Evolutionary conservation across 441 rosid genomes (phyloP), one percentile per base, ranked within the genome.

Genomic region (Theobroma grandiflorum): DNA sequence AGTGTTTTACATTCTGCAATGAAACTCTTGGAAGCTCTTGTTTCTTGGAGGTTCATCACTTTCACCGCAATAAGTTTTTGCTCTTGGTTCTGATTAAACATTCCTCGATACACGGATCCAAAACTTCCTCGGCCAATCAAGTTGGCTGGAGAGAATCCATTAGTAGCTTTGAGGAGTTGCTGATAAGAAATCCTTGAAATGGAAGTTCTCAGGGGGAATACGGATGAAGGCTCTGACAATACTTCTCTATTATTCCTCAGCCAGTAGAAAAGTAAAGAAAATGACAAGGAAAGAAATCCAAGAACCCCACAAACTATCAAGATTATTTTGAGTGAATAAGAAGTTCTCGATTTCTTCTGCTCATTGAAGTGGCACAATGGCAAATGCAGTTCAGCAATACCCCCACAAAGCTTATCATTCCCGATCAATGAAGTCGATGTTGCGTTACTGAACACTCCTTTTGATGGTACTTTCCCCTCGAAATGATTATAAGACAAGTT

Each of bases 11-110:
- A 81, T 61, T 84, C 74, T 0, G 72, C 81, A 5, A 81, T 3
- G 47, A 81, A 81, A 38, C 84, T 84, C 52, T 55, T 57, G 3
- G 62, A 4, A 59, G 82, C 84, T n/a, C 84, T 59, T 4, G 2
- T 18, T 5, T 8, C 35, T 0, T 0, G 18, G 0, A 78, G 75
- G 9, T 79, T 78, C 2, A 76, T 10, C 45, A 81, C 79, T 63
- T 81, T 84, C 0, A 84, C 52, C 0, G 76, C 73, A 2, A 66
- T 57, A 16, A 1, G 1, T 0, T 7, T 43, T 10, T 3, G 15
- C 1, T 62, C 61, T 5, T 4, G 11, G 37, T 52, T 31, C 3
- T 64, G 26, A 38, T 20, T 10, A 3, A 77, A 45, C 12, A 62
- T 63, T 69, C 80, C 80, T 52, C 12, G 62, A 18, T 70, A 69